Conservation (phyloP, 2,329 filamentous ascomycete genomes). For the Alternaria hordeiaustralica region DNA sequence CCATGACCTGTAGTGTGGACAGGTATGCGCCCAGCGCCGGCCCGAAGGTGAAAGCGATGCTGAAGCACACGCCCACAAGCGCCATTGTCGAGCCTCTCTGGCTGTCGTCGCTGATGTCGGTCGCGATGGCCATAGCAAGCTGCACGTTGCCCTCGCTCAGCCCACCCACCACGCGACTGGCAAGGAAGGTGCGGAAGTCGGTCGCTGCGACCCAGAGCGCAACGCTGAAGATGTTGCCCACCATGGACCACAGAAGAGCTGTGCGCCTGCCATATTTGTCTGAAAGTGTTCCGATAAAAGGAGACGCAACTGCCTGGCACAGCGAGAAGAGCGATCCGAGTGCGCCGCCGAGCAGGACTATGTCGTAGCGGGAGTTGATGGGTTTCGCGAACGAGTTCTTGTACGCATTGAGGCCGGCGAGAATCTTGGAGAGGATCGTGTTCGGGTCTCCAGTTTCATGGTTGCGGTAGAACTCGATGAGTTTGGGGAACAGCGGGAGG, state of each 20-base stretch:
- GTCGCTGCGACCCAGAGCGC: constrained; percentile 92
- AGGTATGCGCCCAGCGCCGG: constrained; percentile 90
- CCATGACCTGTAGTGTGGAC: constrained; percentile 76
- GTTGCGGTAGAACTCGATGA: constrained; percentile 94
- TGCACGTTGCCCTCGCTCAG: constrained; percentile 97
- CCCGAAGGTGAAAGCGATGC: constrained; percentile 94
- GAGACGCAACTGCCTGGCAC: constrained; percentile 89
- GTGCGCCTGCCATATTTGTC: constrained; percentile 87
- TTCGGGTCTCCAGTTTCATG: constrained; percentile 67
- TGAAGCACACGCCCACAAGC: constrained; percentile 94
- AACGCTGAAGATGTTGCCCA: constrained; percentile 90
- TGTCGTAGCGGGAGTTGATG: constrained; percentile 96
- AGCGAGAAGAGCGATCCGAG: constrained; percentile 93
- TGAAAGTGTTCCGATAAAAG: constrained; percentile 86
- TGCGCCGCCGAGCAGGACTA: constrained; percentile 91
- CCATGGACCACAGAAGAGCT: constrained; percentile 89
- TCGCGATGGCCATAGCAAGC: constrained; percentile 92
- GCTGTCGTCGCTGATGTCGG: constrained; percentile 88
- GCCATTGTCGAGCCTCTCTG: constrained; percentile 93
- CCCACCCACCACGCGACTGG: constrained; percentile 90
- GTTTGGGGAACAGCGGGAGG: constrained; percentile 91
- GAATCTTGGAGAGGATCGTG: constrained; percentile 78
- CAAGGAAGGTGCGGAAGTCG: constrained; percentile 94
- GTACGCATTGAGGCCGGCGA: constrained; percentile 88
- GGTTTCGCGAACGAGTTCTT: constrained; percentile 90